Base-by-base conservation (phyloP, 1,139 yeast genomes). In the Geotrichum restrictum region DNA sequence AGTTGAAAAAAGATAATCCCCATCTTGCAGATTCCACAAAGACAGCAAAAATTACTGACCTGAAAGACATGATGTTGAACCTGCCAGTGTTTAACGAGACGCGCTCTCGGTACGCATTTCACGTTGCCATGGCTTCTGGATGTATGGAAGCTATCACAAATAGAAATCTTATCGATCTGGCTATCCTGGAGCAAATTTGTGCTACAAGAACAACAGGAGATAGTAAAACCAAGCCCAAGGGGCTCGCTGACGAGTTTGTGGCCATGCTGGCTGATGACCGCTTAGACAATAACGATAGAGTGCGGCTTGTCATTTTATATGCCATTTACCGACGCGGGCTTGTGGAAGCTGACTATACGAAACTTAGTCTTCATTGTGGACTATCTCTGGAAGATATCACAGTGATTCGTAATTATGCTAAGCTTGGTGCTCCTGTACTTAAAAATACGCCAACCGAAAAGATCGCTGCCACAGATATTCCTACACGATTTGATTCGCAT, bases 251-350 rank as follows among this genome's bases (percentile, higher is more conserved):
- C 52, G 82, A 80, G 45, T 72, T 91, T 56, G 74, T 93, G 31
- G 76, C 73, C 3, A 66, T 83, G 36, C 71, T 91, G 39, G 79
- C 80, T 21, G 70, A 83, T 59, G 73, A 76, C 51, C 47, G 40
- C 7, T 72, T 81, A 49, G 74, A 72, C 24, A 73, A 76, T 21
- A 75, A 78, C 45, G 94, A 88, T 62, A 88, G 88, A 64, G 74
- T 88, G 59, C 78, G 98, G 57, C 74, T 87, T 43, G 78, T 93
- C n/a, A 73, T 88, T 31, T 72, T 86, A 3, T 93, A 93, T 68
- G 85, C 91, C 1, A 69, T 89, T 38, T 86, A 83, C 67, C 76
- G 98, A 59, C 93, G 94, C 3, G 98, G 99, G 0, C 73, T 93
- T 29, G 76, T 88, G 16, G 85, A 83, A 60, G 67, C 76, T 7